These are phyloP conservation scores for Rhodotorula babjevae DNA, from an alignment of 768 basidiomycete genomes.

Conservation along the genomic window DNA sequence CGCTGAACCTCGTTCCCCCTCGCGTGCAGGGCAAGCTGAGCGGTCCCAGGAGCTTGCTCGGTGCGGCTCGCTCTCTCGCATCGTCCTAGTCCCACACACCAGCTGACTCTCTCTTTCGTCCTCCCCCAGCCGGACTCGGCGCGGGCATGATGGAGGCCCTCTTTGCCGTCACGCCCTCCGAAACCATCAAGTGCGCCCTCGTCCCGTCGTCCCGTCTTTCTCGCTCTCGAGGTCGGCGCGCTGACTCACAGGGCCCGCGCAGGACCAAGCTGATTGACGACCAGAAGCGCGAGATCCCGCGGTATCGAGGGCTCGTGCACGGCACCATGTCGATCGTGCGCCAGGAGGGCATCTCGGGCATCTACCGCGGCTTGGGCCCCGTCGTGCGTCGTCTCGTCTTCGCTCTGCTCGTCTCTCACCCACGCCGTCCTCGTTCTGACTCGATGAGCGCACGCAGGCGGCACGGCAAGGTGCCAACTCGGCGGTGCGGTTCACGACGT, in stretches of 20 bases:
- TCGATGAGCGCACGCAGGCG: constrained; percentile 57
- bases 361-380: constrained; percentile 84
- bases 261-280: constrained; percentile 98
- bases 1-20: too few relatives aligned
- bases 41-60: constrained; percentile 74
- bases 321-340: constrained; percentile 73
- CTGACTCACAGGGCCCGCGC: not conserved
- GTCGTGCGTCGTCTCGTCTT: constrained; percentile 52
- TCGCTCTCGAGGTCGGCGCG: not conserved
- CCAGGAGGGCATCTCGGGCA: constrained; percentile 71
- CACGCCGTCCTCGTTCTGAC: too few relatives aligned
- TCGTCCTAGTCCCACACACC: too few relatives aligned
- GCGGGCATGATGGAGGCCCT: constrained; percentile 86
- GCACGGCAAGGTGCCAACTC: constrained; percentile 98
- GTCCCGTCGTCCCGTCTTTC: constrained; percentile 11
- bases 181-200: constrained; percentile 85
- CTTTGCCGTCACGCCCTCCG: constrained; percentile 92
- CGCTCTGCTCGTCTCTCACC: not conserved
- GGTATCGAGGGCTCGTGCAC: constrained; percentile 79
- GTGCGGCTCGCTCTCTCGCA: constrained; percentile 49
- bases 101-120: not conserved
- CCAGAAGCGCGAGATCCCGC: constrained; percentile 73
- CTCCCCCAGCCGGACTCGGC: constrained; percentile 50
- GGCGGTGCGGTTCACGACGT: constrained; percentile 90
- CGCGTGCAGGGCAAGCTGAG: constrained; percentile 93